Conservation (phyloP, 139 green algal genomes). For the Chlamydomonas sphaeroides region DNA sequence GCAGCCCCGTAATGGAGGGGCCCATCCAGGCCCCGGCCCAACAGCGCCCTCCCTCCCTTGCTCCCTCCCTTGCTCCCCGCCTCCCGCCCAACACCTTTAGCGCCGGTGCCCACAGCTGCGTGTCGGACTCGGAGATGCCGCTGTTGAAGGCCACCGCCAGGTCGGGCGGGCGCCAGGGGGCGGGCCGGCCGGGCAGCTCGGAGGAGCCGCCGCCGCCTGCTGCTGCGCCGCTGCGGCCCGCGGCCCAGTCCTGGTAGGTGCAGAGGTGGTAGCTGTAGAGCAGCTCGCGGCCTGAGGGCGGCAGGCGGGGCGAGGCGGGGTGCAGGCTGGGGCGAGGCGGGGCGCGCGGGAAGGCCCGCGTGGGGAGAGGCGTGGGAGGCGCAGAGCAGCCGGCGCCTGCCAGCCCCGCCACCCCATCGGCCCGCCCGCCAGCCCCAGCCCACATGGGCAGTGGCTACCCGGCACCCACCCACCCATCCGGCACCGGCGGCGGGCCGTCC, state of each 20-base stretch:
- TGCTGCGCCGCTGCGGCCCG: not conserved
- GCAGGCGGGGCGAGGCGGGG: not conserved
- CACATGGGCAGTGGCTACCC: too few relatives aligned
- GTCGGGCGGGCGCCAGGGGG: constrained; percentile 8
- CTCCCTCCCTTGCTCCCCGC: too few relatives aligned
- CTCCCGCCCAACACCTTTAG: constrained; percentile 4
- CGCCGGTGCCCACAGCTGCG: constrained; percentile 34
- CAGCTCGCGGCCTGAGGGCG: not conserved
- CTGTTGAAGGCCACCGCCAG: constrained; percentile 26
- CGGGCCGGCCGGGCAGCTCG: not conserved
- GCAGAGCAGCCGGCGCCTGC: too few relatives aligned
- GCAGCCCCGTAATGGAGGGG: too few relatives aligned
- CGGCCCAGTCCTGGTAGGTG: constrained; percentile 28
- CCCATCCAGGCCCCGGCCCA: too few relatives aligned
- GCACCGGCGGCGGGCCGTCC: too few relatives aligned
- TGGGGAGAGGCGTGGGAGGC: too few relatives aligned
- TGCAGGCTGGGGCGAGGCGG: not conserved
- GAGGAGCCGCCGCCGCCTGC: not conserved
- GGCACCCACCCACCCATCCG: too few relatives aligned
- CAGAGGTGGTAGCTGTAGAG: constrained; percentile 42
- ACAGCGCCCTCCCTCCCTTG: not conserved
- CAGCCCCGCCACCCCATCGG: too few relatives aligned
- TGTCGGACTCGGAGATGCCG: constrained; percentile 11
- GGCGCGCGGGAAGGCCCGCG: too few relatives aligned
- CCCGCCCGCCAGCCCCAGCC: too few relatives aligned